Conservation (phyloP, 257 asterid species). For the Lantana camara region DNA sequence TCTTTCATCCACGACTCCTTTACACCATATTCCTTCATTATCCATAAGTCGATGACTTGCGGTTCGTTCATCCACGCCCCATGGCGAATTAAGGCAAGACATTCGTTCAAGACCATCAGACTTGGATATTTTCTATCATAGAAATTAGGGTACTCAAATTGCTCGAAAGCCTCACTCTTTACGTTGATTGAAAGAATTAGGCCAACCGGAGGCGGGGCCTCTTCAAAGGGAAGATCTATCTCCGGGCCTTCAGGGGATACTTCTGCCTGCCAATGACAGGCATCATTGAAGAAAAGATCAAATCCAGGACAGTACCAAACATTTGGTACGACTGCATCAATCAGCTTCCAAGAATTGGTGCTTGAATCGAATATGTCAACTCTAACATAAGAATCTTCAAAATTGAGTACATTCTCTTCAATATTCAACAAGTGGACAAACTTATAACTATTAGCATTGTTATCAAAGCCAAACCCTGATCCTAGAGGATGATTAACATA, state of each 20-base stretch:
- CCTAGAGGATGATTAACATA: no score
- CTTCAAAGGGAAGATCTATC: no score
- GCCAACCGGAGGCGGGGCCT: no score
- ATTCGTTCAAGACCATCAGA: neutral
- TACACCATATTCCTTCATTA: neutral
- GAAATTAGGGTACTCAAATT: neutral
- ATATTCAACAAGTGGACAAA: no score
- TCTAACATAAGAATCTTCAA: no score
- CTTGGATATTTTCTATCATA: neutral
- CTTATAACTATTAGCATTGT: no score
- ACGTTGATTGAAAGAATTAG: neutral
- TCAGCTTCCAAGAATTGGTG: neutral
- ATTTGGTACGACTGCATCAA: neutral
- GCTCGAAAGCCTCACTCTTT: neutral
- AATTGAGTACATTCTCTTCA: no score
- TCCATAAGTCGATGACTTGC: neutral
- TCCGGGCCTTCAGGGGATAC: no score
- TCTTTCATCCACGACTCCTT: neutral
- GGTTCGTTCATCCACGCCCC: neutral
- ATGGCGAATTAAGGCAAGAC: neutral
- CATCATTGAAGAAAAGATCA: neutral
- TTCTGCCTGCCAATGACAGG: neutral
- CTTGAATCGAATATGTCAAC: no score
- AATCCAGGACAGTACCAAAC: neutral
- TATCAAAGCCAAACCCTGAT: no score